Base-by-base conservation (phyloP, 768 basidiomycete species). In the Gloeopeniophorella convolvens region DNA sequence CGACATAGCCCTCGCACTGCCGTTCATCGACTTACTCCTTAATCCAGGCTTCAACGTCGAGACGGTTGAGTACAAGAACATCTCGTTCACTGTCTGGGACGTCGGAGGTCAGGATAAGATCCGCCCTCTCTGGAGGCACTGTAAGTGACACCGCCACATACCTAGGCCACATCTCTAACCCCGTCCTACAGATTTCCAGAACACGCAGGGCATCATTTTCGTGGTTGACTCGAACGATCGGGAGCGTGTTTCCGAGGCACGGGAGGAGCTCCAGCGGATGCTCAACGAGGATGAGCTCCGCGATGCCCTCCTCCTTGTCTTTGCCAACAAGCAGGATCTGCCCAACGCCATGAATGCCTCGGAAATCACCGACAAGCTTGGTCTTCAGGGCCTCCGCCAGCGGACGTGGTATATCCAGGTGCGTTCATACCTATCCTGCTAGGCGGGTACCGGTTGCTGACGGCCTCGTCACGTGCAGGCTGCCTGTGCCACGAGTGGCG, bases 91-190 rank as follows among this genome's bases (percentile, higher is more conserved):
- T 20, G 96, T 98, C 39, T 98, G 96, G 96, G 96, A 99, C 73
- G 96, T 99, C 58, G 96, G 96, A 81, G 96, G 95, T 63, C 95
- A 99, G 75, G 95, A 99, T 75, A 99, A 98, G 85, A 98, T 98
- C 71, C 85, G 95, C 63, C 95, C 95, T 61, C 83, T 98, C 62
- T 99, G 96, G 96, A 91, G 95, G 83, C 96, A 99, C 77, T 99
- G 96, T 96, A 65, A 65, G 92, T 82, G 47, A 59, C 20, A n/a
- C 39, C 23, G 21, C 16, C 51, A 58, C 52, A 36, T 46, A 45
- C 57, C 54, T 58, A 50, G 43, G 55, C 28, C 43, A 27, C 20
- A 33, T 39, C 50, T 50, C 53, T 60, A 42, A 62, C 15, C 28
- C 11, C 28, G 32, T 8, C 42, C 51, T 42, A 16, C 65, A 99